phyloP scores from a whole-genome alignment of 257 asterid genomes.

The Penstemon newberryi region DNA sequence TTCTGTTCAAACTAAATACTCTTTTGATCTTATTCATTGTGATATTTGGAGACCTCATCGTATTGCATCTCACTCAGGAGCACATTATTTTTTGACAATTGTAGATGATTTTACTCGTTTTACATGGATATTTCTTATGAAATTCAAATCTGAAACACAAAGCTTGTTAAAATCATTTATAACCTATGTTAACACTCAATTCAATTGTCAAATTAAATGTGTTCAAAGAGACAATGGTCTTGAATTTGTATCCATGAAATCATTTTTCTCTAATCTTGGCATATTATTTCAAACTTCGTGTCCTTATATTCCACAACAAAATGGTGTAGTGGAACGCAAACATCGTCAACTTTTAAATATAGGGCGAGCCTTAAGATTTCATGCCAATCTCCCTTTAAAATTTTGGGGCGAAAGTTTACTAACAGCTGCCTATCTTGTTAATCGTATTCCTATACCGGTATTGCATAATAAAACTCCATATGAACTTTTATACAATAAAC shows the following conservation, averaged over 20 bases:
- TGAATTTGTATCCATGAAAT: neutral
- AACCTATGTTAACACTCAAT: neutral
- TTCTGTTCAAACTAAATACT: too few species aligned
- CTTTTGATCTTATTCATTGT: too few species aligned
- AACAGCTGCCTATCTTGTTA: neutral
- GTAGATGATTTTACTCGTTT: too few species aligned
- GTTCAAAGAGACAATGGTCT: neutral
- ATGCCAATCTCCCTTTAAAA: neutral
- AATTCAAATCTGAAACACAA: neutral
- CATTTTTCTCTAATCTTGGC: neutral
- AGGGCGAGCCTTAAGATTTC: neutral
- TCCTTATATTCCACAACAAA: neutral
- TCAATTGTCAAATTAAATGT: neutral
- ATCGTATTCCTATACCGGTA: neutral
- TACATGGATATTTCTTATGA: neutral
- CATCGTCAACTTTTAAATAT: neutral
- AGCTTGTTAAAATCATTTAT: neutral
- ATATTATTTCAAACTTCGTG: neutral
- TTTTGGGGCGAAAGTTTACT: neutral
- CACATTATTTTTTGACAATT: too few species aligned
- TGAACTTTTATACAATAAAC: neutral
- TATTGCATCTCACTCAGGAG: too few species aligned
- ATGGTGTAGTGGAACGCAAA: neutral
- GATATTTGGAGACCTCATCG: too few species aligned
- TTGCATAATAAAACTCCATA: neutral